Conservation (phyloP, 2,329 filamentous ascomycete genomes). For the Aspergillus arachidicola region DNA sequence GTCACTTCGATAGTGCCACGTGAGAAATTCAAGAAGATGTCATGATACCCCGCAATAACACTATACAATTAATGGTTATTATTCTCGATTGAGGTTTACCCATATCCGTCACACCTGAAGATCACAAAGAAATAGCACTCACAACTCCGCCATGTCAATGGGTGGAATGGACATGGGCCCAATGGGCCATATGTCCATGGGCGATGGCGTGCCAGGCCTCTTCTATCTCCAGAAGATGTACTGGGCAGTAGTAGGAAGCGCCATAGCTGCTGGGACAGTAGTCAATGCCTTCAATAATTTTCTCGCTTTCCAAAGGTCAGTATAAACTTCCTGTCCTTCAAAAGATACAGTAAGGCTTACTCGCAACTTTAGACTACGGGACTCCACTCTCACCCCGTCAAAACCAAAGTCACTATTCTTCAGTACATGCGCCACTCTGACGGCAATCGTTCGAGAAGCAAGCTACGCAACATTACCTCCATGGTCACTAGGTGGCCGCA, state of each 20-base stretch:
- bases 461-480: constrained; percentile 49
- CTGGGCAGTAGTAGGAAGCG: constrained; percentile 52
- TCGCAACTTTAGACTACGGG: constrained; percentile 46
- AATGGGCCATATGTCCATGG: constrained; percentile 47
- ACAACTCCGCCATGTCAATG: constrained; percentile 22
- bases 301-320: constrained; percentile 54
- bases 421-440: constrained; percentile 54
- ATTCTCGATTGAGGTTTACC: not conserved
- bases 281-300: constrained; percentile 50
- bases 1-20: not conserved
- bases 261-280: constrained; percentile 37
- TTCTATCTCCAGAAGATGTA: constrained; percentile 56
- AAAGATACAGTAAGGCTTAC: constrained; percentile 5
- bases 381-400: constrained; percentile 48
- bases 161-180: constrained; percentile 27
- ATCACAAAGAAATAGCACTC: not conserved
- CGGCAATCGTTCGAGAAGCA: constrained; percentile 57
- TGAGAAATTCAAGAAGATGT: not conserved
- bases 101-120: not conserved
- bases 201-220: constrained; percentile 47
- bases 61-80: not conserved
- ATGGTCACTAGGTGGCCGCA: constrained; percentile 35
- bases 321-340: not conserved
- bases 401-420: constrained; percentile 56
- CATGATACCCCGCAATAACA: constrained; percentile 1